Evolutionary conservation across 306 rosid genomes (phyloP), one percentile per base, ranked within the genome.

Genomic region (Casuarina equisetifolia): DNA sequence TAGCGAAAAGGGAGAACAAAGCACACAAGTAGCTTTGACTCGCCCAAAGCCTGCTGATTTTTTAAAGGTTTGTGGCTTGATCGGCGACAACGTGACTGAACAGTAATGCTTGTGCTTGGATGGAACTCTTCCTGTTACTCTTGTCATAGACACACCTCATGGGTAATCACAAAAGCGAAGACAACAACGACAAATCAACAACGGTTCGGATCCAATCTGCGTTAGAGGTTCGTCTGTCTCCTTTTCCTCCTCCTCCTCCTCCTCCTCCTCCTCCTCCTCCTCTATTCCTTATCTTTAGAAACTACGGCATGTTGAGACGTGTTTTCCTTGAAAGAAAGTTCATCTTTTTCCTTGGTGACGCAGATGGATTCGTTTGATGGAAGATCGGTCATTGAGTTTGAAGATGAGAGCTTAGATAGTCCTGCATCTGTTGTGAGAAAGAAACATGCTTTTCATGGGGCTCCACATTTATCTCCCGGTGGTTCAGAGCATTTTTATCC

Each of bases 291-390:
- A 52, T 48, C n/a, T 53, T 19, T 59, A 49, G 36, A 32, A 36
- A 20, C 20, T 20, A 51, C 63, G 35, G 38, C 53, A 42, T 7
- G 32, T 25, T 25, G 1, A 25, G 32, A 25, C 71, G 55, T 52
- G 13, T 38, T 5, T 76, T 57, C 42, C 69, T n/a, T 54, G 25
- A 4, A 49, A 35, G 38, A 12, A 17, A 32, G 75, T 80, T 55
- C 9, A 36, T 53, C 4, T 9, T 40, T 36, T 74, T 11, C 53
- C 49, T 2, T 62, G 43, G 52, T 77, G 55, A 69, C 39, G 17
- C 86, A 87, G 88, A 80, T 82, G 84, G 85, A 83, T 59, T 74
- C 85, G 4, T 55, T 82, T 44, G 84, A 74, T 4, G 77, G 16
- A 49, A 69, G 76, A 75, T 62, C 85, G 25, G 39, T 51, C 35